Percentiles rank a stretch among this genome's conserved stretches.
Conservation (phyloP, 1,284 basidiomycete species). For the Takashimella tepidaria region DNA sequence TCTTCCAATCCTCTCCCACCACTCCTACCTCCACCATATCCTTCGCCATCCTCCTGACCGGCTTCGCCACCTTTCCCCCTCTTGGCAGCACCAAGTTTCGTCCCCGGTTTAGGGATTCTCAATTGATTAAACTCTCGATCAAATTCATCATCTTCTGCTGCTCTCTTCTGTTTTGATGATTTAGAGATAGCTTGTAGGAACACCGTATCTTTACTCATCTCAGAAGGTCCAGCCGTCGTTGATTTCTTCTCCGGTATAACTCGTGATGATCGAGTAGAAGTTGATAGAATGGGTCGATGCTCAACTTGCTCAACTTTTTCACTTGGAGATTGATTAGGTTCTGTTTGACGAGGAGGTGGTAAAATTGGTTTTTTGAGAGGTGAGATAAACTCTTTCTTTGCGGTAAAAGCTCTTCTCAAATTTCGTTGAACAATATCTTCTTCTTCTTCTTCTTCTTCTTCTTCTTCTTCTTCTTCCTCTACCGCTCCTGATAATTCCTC, state of each 20-base stretch:
- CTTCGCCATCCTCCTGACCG: slow-evolving; percentile 3
- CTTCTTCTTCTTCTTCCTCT: no score
- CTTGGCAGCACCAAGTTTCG: slow-evolving; percentile 10
- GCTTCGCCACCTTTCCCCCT: slow-evolving; percentile 1
- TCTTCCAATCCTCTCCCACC: slow-evolving; percentile 18
- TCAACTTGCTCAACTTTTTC: background rate
- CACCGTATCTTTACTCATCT: slow-evolving; percentile 30
- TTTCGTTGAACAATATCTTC: slow-evolving; percentile 23
- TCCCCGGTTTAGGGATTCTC: slow-evolving; percentile 64
- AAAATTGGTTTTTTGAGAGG: background rate
- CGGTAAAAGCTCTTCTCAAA: slow-evolving; percentile 1
- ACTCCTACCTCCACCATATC: slow-evolving; percentile 24
- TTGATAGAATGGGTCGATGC: background rate
- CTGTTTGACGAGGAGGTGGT: background rate
- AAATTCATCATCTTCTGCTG: slow-evolving; percentile 56
- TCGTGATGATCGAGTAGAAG: background rate
- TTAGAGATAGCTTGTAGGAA: slow-evolving; percentile 42
- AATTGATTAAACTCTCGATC: slow-evolving; percentile 80
- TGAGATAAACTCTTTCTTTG: background rate
- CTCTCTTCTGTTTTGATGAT: slow-evolving; percentile 28
- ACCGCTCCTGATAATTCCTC: no score
- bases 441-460: slow-evolving; percentile 18
- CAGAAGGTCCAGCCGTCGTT: background rate
- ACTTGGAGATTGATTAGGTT: background rate
- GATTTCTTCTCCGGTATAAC: no score